Conservation (phyloP, 768 basidiomycete species). For the Symmetrospora coprosmae region DNA sequence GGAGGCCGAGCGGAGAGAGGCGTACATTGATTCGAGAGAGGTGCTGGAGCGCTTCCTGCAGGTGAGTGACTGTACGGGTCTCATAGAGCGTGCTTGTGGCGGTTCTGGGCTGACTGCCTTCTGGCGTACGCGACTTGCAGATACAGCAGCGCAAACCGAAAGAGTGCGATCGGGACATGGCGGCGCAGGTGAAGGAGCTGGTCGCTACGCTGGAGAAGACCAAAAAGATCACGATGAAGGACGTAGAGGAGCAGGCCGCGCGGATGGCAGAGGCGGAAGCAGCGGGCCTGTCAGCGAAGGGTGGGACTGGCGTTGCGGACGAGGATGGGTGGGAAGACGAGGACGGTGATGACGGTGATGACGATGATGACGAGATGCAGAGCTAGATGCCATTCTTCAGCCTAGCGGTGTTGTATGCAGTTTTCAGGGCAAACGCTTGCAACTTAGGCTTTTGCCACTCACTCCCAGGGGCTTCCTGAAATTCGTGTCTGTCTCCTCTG, state of each 20-base stretch:
- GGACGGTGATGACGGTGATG: slow-evolving; percentile 26
- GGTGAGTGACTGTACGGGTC: too few species aligned
- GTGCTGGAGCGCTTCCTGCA: slow-evolving; percentile 29
- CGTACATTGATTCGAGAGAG: slow-evolving; percentile 28
- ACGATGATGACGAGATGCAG: slow-evolving; percentile 28
- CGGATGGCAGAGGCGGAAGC: slow-evolving; percentile 2
- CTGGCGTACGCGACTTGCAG: not conserved
- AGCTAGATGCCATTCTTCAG: not conserved
- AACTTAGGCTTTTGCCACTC: too few species aligned
- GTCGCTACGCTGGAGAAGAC: slow-evolving; percentile 65
- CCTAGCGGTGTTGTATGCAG: too few species aligned
- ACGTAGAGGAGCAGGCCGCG: slow-evolving; percentile 20
- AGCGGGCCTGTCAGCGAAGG: not conserved
- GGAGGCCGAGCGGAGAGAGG: slow-evolving; percentile 25
- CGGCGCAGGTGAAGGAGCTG: slow-evolving; percentile 45
- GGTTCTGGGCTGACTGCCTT: not conserved
- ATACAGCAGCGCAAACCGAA: slow-evolving; percentile 24
- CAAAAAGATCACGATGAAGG: slow-evolving; percentile 25
- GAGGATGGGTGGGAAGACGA: slow-evolving; percentile 28
- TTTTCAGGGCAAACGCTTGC: too few species aligned
- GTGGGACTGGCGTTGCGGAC: not conserved
- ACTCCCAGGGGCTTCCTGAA: too few species aligned
- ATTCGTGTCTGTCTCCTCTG: too few species aligned
- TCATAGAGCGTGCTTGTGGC: too few species aligned
- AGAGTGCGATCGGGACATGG: slow-evolving; percentile 25